These are phyloP conservation scores for Ascochyta lentis DNA, from an alignment of 2,329 filamentous ascomycete species.

Conservation along the genomic window DNA sequence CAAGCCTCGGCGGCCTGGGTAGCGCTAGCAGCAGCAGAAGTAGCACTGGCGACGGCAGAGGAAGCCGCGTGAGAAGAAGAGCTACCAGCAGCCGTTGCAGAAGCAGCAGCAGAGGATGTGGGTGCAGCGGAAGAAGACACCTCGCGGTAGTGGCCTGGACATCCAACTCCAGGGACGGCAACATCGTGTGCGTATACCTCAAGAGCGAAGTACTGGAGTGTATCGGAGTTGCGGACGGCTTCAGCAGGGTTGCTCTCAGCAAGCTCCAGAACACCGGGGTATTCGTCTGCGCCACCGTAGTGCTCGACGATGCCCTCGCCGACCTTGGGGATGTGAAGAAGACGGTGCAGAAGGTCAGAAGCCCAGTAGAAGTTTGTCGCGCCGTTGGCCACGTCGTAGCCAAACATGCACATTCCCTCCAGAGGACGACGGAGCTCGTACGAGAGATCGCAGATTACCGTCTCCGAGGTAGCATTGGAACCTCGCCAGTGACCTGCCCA, in stretches of 20 bases:
- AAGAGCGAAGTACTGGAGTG: constrained; percentile 72
- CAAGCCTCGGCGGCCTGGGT: constrained; percentile 20
- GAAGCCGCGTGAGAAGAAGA: constrained; percentile 10
- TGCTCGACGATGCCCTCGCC: constrained; percentile 68
- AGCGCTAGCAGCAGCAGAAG: constrained; percentile 10
- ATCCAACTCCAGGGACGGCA: constrained; percentile 67
- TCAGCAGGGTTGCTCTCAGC: constrained; percentile 59
- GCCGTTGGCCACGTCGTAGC: constrained; percentile 66
- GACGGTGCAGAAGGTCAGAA: constrained; percentile 70
- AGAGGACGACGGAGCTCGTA: constrained; percentile 65
- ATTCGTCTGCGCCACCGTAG: constrained; percentile 66
- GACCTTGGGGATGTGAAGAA: constrained; percentile 68
- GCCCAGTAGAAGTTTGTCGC: constrained; percentile 69
- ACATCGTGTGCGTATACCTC: constrained; percentile 72
- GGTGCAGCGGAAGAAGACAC: constrained; percentile 12
- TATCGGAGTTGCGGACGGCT: constrained; percentile 64
- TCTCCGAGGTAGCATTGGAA: constrained; percentile 68
- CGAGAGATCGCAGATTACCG: constrained; percentile 71
- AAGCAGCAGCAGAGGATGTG: constrained; percentile 9
- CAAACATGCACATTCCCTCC: constrained; percentile 65
- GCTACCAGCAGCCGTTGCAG: constrained; percentile 6
- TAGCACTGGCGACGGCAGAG: constrained; percentile 8
- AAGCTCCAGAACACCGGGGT: constrained; percentile 61
- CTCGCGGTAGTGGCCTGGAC: constrained; percentile 55
- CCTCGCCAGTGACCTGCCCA: constrained; percentile 75